Conservation (phyloP, 345 rosid species). For the Syzygium oleosum region DNA sequence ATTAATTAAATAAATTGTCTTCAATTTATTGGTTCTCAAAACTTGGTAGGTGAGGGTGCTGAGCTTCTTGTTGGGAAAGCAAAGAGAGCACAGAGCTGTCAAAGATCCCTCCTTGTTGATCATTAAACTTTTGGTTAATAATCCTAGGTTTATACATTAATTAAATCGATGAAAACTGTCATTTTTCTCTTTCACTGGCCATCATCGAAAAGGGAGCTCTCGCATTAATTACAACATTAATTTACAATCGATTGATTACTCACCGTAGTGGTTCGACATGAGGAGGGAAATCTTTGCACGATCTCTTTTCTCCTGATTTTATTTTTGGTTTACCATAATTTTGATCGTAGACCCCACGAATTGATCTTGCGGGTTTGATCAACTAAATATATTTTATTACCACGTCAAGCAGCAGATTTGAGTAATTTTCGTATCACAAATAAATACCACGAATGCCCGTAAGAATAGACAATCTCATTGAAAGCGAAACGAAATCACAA, state of each 20-base stretch:
- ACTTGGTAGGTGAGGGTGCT: neutral
- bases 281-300: neutral
- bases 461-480: neutral
- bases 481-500: neutral
- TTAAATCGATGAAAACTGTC: neutral
- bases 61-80: neutral
- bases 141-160: neutral
- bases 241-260: neutral
- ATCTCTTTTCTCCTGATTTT: neutral
- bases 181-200: neutral
- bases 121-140: neutral
- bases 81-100: neutral
- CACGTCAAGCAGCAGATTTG: fast-evolving
- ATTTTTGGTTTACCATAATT: neutral
- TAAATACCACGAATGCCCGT: fast-evolving
- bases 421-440: neutral
- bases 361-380: neutral
- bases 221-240: neutral
- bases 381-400: neutral
- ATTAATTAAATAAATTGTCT: neutral
- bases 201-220: neutral
- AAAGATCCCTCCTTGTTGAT: neutral
- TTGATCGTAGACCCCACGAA: neutral
- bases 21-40: neutral
- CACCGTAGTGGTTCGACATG: fast-evolving